Conservation (phyloP, 768 basidiomycete species). For the Scleroderma bovista region DNA sequence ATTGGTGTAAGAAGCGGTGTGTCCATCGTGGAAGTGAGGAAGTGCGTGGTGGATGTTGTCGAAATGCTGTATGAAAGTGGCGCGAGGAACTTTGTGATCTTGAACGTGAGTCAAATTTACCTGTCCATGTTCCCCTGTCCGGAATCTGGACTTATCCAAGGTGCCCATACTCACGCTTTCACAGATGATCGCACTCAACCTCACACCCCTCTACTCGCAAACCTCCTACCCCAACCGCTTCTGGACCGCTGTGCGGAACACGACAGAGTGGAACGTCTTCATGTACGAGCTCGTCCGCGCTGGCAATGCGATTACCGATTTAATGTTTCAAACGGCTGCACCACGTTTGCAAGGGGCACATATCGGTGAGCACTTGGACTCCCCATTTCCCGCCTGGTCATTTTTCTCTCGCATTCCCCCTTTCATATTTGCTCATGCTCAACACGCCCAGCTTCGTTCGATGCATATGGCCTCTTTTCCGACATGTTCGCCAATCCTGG, state of each 20-base stretch:
- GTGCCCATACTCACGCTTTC: neutral
- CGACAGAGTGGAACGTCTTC: constrained; percentile 51
- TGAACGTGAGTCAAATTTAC: constrained; percentile 43
- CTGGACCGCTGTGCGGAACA: constrained; percentile 47
- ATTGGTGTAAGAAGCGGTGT: constrained; percentile 27
- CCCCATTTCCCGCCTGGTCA: neutral
- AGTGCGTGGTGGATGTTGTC: constrained; percentile 58
- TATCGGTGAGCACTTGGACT: constrained; percentile 39
- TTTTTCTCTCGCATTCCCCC: neutral
- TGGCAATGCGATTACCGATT: constrained; percentile 46
- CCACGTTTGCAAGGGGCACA: constrained; percentile 48
- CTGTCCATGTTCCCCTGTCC: too few relatives aligned
- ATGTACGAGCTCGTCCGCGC: constrained; percentile 49
- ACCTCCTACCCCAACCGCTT: constrained; percentile 45
- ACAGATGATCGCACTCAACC: constrained; percentile 55
- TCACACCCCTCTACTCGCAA: constrained; percentile 41
- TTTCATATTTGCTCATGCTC: neutral
- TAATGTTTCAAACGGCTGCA: constrained; percentile 46
- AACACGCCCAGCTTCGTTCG: constrained; percentile 43
- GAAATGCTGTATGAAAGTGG: constrained; percentile 50
- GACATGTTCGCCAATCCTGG: constrained; percentile 51
- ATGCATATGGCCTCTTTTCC: constrained; percentile 54
- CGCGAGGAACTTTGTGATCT: constrained; percentile 63
- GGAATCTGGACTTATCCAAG: too few relatives aligned
- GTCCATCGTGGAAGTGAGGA: constrained; percentile 52